Percentiles rank a stretch among this genome's conserved stretches.
Evolutionary conservation across 148 eudicot species (phyloP).

Genomic region (Vaccinium vitisidaea): DNA sequence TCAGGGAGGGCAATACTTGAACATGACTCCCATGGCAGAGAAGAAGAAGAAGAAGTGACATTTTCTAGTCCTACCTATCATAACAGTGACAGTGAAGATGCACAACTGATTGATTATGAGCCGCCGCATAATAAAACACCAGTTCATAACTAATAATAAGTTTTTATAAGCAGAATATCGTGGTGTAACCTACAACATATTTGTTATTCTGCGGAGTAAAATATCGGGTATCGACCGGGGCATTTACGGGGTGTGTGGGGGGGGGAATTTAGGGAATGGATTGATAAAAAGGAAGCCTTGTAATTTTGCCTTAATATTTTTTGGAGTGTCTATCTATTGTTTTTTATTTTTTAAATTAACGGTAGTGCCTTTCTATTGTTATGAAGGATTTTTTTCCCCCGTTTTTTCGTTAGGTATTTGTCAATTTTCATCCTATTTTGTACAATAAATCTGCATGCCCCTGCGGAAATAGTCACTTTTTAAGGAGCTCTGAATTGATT

Average conservation of each 20-base stretch:
- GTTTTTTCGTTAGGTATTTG: background rate
- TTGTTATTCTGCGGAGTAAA: background rate
- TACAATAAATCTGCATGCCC: background rate
- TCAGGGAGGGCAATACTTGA: slow-evolving; percentile 1
- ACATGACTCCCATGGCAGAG: background rate
- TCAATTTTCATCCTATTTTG: background rate
- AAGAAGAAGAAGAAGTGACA: background rate
- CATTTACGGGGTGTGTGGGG: background rate
- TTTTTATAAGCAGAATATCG: background rate
- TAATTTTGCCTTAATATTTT: background rate
- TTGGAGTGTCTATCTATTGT: background rate
- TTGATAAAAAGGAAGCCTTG: background rate
- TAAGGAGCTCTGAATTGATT: background rate
- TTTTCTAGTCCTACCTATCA: background rate
- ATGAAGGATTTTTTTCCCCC: background rate
- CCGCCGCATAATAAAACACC: background rate
- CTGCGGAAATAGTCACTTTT: background rate
- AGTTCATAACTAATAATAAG: background rate
- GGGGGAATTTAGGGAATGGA: background rate
- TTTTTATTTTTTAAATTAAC: too few species aligned
- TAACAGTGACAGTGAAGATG: background rate
- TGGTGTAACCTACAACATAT: background rate
- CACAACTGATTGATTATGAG: background rate
- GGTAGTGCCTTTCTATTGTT: background rate
- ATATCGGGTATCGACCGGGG: background rate